phyloP scores from a whole-genome alignment of 2,329 filamentous ascomycete genomes.

The Paecilomyces niveus region DNA sequence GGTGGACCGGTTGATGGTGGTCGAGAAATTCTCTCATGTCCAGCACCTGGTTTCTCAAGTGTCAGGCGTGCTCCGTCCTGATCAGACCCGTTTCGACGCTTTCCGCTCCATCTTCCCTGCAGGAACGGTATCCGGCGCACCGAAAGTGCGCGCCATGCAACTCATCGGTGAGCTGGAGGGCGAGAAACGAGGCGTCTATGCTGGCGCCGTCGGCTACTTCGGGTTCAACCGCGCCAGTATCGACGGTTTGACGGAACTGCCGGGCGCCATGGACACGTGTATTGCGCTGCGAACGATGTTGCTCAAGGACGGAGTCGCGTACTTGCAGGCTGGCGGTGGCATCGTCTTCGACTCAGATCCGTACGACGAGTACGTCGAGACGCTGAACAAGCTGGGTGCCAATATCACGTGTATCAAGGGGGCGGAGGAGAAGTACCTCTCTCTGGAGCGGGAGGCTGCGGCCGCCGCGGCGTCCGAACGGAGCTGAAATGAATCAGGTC shows the following conservation, averaged over 20 bases:
- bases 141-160: constrained; percentile 95
- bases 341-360: constrained; percentile 92
- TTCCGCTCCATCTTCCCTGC: constrained; percentile 96
- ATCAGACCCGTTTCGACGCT: constrained; percentile 86
- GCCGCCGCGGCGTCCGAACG: background rate
- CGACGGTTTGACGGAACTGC: constrained; percentile 53
- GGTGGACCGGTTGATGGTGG: constrained; percentile 90
- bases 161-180: constrained; percentile 88
- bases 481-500: background rate
- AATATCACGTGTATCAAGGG: constrained; percentile 83
- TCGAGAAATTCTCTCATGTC: constrained; percentile 91
- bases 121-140: constrained; percentile 89
- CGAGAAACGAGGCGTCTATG: constrained; percentile 93
- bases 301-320: constrained; percentile 82
- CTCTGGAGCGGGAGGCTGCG: constrained; percentile 24
- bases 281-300: constrained; percentile 86
- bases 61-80: constrained; percentile 75
- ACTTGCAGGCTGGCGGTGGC: constrained; percentile 78
- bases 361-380: constrained; percentile 90
- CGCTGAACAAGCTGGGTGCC: constrained; percentile 89
- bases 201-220: constrained; percentile 94
- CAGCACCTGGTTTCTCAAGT: constrained; percentile 97
- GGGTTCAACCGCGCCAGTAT: constrained; percentile 69
- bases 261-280: constrained; percentile 88
- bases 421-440: constrained; percentile 65